A percentile compares a stretch with the other conserved stretches of the same genome.
Evolutionary conservation across 108 stramenopile genomes (phyloP).

Genomic region (Skeletonema grethae): DNA sequence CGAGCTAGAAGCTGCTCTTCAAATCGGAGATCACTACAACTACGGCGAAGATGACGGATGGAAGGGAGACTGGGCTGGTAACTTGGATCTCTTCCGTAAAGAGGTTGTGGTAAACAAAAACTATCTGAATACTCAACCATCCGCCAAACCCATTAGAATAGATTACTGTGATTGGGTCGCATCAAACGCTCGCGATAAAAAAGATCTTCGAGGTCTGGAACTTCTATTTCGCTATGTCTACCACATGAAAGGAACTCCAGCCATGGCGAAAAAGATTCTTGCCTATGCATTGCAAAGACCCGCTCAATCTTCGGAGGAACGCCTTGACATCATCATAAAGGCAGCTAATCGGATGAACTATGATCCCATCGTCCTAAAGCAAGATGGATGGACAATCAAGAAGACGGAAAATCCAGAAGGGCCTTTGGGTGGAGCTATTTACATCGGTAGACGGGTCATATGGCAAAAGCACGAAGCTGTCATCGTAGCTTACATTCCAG

Average conservation of each 20-base stretch:
- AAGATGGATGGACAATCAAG: conserved; percentile 86
- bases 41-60: conserved; percentile 56
- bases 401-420: conserved; percentile 62
- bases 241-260: conserved; percentile 63
- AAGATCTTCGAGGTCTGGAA: conserved; percentile 51
- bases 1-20: conserved; percentile 49
- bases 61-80: conserved; percentile 83
- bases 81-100: conserved; percentile 62
- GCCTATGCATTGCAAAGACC: conserved; percentile 44
- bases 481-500: conserved; percentile 80
- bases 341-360: conserved; percentile 65
- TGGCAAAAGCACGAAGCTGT: conserved; percentile 79
- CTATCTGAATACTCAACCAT: conserved; percentile 30
- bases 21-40: conserved; percentile 48
- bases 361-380: conserved; percentile 71
- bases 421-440: conserved; percentile 65
- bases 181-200: conserved; percentile 33
- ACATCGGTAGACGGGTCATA: conserved; percentile 63
- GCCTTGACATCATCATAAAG: conserved; percentile 40
- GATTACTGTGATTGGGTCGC: conserved; percentile 58
- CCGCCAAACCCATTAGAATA: conserved; percentile 31
- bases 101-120: conserved; percentile 68
- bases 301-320: conserved; percentile 32
- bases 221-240: conserved; percentile 71
- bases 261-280: conserved; percentile 67